Base-by-base conservation (phyloP, 306 rosid genomes). In the Phaseolus lunatus region DNA sequence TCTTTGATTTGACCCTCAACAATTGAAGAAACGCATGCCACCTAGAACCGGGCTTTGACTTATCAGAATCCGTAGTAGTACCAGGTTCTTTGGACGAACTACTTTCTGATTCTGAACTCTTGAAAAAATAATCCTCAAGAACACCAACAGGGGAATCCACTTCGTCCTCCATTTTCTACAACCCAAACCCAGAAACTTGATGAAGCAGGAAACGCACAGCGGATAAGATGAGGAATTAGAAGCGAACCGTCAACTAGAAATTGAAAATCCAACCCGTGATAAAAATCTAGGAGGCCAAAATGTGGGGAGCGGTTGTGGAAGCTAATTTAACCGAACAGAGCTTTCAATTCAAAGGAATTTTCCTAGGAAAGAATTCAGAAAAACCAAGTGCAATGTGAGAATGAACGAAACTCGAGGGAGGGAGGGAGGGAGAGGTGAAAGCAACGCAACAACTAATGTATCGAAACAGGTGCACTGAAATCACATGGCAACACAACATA, bases 121-220 rank as follows among this genome's bases (percentile, higher is more conserved):
- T 83, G 66, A 91, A 85, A 41, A 91, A 85, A 41, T 86, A 85
- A 79, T 88, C 95, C 85, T 91, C 92, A 16, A 93, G 92, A 88
- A 93, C 85, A 66, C 93, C 91, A 54, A 78, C 84, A 43, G 96
- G 95, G 35, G 95, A 83, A 80, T 83, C 90, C 56, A 69, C 91
- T 67, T 75, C 70, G 70, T 83, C 89, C 85, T 85, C 80, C 98
- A 93, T 93, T 48, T 23, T 72, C 52, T 5, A 2, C 50, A 2
- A 20, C 29, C 13, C 31, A 67, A 57, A 22, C 33, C 24, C 57
- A 64, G 26, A 66, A 44, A 53, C 47, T 57, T 69, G 20, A 78
- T 26, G 62, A 70, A 20, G 27, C 50, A 45, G 57, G 19, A 26
- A 15, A 11, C 8, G 4, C 72, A 22, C 13, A 13, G 47, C 3